Conservation (phyloP, 1,284 basidiomycete genomes). For the Ustilago loliicola region DNA sequence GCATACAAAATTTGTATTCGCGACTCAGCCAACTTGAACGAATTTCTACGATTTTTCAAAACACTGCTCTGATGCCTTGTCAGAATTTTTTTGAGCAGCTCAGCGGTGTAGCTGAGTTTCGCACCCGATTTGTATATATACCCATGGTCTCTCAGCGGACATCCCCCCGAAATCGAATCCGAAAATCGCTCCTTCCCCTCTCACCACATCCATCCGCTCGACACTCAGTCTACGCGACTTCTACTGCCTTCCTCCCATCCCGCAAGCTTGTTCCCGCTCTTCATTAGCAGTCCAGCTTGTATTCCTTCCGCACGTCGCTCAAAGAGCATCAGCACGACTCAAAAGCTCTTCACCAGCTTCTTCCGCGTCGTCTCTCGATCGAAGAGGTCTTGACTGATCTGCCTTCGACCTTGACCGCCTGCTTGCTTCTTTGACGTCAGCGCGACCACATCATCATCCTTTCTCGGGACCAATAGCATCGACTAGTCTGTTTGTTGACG, state of each 20-base stretch:
- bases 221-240: slow-evolving; percentile 50
- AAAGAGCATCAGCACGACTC: slow-evolving; percentile 27
- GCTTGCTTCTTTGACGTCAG: slow-evolving; percentile 27
- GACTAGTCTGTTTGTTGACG: slow-evolving; percentile 49
- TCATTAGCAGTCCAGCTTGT: slow-evolving; percentile 29
- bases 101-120: slow-evolving; percentile 14
- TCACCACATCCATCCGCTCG: slow-evolving; percentile 54
- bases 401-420: slow-evolving; percentile 30
- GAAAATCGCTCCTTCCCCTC: slow-evolving; percentile 47
- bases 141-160: slow-evolving; percentile 12
- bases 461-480: slow-evolving; percentile 33
- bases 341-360: slow-evolving; percentile 13
- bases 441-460: background rate
- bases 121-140: slow-evolving; percentile 36
- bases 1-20: slow-evolving; percentile 21
- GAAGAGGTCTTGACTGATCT: slow-evolving; percentile 48
- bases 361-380: slow-evolving; percentile 26
- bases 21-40: slow-evolving; percentile 25
- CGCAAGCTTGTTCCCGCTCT: slow-evolving; percentile 28
- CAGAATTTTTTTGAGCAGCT: slow-evolving; percentile 25
- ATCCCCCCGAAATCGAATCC: slow-evolving; percentile 35
- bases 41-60: slow-evolving; percentile 9
- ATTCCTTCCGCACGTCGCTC: slow-evolving; percentile 16
- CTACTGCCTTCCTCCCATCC: slow-evolving; percentile 28
- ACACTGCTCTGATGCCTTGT: slow-evolving; percentile 25